Evolutionary conservation across 2,329 filamentous ascomycete genomes (phyloP).

Genomic region (Verticillium nonalfalfae): DNA sequence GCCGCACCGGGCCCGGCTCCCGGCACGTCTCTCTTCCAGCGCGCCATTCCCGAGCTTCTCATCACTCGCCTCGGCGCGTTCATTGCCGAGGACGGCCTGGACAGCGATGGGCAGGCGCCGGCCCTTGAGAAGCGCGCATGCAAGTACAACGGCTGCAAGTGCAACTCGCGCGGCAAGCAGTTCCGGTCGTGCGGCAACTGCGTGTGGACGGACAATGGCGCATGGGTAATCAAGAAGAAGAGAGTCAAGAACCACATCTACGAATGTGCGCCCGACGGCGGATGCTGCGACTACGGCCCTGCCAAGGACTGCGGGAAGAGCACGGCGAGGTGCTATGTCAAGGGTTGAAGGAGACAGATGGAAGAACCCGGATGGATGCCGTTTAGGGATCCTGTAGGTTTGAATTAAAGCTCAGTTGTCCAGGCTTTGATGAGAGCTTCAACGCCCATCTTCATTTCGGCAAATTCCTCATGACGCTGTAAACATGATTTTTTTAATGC

Average conservation of each 20-base stretch:
- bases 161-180: conserved; percentile 15
- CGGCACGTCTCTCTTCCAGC: neutral
- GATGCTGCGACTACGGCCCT: conserved; percentile 15
- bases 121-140: neutral
- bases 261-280: conserved; percentile 14
- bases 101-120: neutral
- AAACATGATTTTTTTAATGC: no score
- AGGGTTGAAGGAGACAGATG: neutral
- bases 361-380: no score
- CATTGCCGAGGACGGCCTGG: neutral
- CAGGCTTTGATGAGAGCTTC: no score
- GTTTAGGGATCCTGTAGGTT: no score
- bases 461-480: no score
- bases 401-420: no score
- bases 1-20: neutral
- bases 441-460: no score
- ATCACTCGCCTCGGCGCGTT: neutral
- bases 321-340: conserved; percentile 3
- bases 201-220: conserved; percentile 10
- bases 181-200: conserved; percentile 17
- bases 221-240: conserved; percentile 13
- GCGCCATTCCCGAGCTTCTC: neutral
- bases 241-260: conserved; percentile 14
- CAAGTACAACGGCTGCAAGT: conserved; percentile 16
- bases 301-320: conserved; percentile 12